Evolutionary conservation across 306 rosid species (phyloP).

Genomic region (Senna siamea): DNA sequence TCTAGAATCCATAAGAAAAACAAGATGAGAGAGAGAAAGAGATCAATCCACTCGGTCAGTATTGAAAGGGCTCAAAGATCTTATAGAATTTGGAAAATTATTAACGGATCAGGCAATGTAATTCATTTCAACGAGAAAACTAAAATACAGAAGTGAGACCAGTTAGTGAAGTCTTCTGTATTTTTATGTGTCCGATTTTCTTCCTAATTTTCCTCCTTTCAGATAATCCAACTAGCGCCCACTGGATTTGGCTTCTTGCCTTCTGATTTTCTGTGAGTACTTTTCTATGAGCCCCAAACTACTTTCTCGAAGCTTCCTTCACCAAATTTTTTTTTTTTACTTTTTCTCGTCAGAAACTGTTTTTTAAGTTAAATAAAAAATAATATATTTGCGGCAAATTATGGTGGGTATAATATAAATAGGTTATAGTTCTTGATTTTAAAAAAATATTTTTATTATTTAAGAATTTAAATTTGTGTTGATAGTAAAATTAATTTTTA

Average conservation of each 20-base stretch:
- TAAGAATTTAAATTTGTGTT: no score
- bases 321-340: neutral
- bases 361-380: no score
- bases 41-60: neutral
- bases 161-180: neutral
- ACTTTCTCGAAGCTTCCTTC: slow-evolving; percentile 41
- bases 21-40: neutral
- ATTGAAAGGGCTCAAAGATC: neutral
- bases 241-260: slow-evolving; percentile 30
- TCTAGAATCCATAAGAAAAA: slow-evolving; percentile 50
- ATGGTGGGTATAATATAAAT: no score
- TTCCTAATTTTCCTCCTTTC: neutral
- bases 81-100: neutral
- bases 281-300: neutral
- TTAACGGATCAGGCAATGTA: neutral
- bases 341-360: no score
- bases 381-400: no score
- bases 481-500: no score
- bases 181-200: neutral
- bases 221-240: slow-evolving; percentile 24
- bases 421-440: no score
- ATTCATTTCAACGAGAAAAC: neutral
- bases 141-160: no score
- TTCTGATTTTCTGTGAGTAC: neutral
- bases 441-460: no score